Evolutionary conservation across 2,329 filamentous ascomycete species (phyloP), one percentile per base, ranked within the genome.

Genomic region (Aotearoamyces nothofagi): DNA sequence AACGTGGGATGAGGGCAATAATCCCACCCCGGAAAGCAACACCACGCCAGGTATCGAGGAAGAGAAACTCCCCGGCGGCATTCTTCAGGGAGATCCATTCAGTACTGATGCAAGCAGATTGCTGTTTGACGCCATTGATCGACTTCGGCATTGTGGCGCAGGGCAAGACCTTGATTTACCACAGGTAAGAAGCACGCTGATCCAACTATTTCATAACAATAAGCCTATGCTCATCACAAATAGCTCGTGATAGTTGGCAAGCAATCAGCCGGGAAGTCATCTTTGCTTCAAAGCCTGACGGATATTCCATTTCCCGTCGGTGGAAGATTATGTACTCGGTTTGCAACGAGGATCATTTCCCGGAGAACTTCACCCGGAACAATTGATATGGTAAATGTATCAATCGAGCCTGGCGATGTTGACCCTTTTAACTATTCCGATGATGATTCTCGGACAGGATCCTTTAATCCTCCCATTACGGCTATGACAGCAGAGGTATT

Each of bases 161-260:
- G 39, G 37, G 8, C 39, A 43, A 22, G 38, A 46, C 7, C 34
- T 56, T 3, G 48, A 46, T 5, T 44, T 52, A 12, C 52, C 53
- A 2, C 49, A 57, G 37, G 54, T 54, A 33, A 28, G 39, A 8
- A 8, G n/a, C 15, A 14, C 15, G 5, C n/a, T 14, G 8, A 8
- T 10, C 15, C 22, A 9, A 7, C 9, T 11, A 13, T 17, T 5
- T 17, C 12, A 17, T 24, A 54, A 50, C 45, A 55, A n/a, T n/a
- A n/a, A n/a, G n/a, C n/a, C n/a, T n/a, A n/a, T n/a, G n/a, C n/a
- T n/a, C n/a, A n/a, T n/a, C n/a, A n/a, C n/a, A n/a, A n/a, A n/a
- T n/a, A n/a, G n/a, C n/a, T n/a, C 68, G 69, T 16, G 40, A 33
- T 17, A 15, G 50, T 55, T 0, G 52, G 53, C 2, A 43, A 46